Evolutionary conservation across 495 filamentous ascomycete genomes (phyloP).

Genomic region (Pseudomonodictys pantanalensis): DNA sequence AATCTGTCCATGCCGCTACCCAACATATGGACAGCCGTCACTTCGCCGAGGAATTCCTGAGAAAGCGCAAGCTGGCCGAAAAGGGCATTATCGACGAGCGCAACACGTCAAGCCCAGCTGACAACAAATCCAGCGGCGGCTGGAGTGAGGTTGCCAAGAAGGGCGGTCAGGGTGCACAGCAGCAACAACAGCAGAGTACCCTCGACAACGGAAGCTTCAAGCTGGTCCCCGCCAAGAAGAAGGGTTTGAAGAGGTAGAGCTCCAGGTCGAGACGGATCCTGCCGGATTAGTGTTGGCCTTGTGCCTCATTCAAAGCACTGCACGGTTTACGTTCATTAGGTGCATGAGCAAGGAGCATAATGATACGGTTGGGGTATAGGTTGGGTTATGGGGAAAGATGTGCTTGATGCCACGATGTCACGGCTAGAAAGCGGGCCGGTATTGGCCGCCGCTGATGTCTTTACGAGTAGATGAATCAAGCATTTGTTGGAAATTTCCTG

Average conservation of each 20-base stretch:
- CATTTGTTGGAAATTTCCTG: too few relatives aligned
- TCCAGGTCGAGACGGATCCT: too few relatives aligned
- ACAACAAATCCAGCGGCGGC: conserved; percentile 54
- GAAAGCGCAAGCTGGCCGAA: conserved; percentile 86
- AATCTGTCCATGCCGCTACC: conserved; percentile 80
- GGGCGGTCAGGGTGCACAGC: conserved; percentile 52
- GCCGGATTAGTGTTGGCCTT: not conserved
- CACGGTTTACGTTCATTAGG: too few relatives aligned
- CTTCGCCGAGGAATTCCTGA: conserved; percentile 91
- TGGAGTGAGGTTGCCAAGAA: conserved; percentile 99
- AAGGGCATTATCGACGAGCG: conserved; percentile 70
- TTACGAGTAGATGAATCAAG: too few relatives aligned
- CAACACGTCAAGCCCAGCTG: conserved; percentile 40
- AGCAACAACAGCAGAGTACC: conserved; percentile 45
- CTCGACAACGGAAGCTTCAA: conserved; percentile 61
- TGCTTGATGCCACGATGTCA: too few relatives aligned
- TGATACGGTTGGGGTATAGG: too few relatives aligned
- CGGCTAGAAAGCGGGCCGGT: too few relatives aligned
- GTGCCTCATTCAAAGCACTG: too few relatives aligned
- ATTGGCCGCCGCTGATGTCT: too few relatives aligned
- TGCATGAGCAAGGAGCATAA: too few relatives aligned
- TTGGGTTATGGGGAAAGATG: too few relatives aligned
- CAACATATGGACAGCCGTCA: conserved; percentile 85
- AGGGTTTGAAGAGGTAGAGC: conserved; percentile 56
- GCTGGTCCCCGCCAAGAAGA: conserved; percentile 89